phyloP scores from a whole-genome alignment of 345 rosid species.

The Lagerstroemia speciosa region DNA sequence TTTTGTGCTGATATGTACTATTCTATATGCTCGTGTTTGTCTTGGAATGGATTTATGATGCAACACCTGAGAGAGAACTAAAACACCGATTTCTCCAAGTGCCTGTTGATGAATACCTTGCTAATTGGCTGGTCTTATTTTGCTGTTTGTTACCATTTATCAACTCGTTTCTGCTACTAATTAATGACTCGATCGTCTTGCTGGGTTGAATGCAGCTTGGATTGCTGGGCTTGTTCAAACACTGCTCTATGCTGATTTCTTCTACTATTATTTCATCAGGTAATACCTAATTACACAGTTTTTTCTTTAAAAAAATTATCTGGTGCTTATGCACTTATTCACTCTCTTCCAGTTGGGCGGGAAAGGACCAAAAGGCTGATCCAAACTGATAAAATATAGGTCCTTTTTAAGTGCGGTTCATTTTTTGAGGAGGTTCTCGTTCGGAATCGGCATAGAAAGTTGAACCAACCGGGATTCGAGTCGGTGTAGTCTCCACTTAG shows the following conservation, averaged over 20 bases:
- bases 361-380: background rate
- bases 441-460: background rate
- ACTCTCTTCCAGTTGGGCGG: background rate
- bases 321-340: background rate
- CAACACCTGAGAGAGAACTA: background rate
- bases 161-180: background rate
- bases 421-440: background rate
- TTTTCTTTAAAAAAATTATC: background rate
- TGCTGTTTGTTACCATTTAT: background rate
- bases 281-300: slow-evolving; percentile 6
- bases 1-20: background rate
- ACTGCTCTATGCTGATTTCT: slow-evolving; percentile 69
- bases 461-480: background rate
- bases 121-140: background rate
- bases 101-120: background rate
- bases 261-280: slow-evolving; percentile 76
- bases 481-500: background rate
- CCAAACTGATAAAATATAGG: background rate
- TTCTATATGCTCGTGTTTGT: too few species aligned
- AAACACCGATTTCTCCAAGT: background rate
- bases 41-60: background rate
- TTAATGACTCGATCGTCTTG: background rate
- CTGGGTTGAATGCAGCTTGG: slow-evolving; percentile 54
- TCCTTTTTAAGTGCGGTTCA: background rate
- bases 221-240: slow-evolving; percentile 67